Evolutionary conservation across 306 rosid species (phyloP).

Genomic region (Sechiopsis laciniata): DNA sequence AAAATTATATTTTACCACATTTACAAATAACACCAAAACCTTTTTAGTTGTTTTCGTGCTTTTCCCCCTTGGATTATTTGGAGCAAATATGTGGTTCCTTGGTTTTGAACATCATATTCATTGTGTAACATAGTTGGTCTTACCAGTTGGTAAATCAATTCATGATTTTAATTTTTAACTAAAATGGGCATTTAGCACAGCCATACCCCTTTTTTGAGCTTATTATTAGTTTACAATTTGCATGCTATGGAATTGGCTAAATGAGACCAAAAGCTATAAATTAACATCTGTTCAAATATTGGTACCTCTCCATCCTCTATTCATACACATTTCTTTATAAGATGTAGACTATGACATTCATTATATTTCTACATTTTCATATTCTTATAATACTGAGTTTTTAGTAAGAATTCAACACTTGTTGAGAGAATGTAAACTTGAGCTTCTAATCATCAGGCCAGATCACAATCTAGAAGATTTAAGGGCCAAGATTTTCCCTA

Average conservation of each 20-base stretch:
- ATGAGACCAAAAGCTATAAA: constrained; percentile 7
- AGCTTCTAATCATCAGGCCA: constrained; percentile 56
- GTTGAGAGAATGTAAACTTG: constrained; percentile 21
- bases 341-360: background rate
- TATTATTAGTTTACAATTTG: background rate
- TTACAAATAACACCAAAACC: background rate
- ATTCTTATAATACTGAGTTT: background rate
- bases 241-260: background rate
- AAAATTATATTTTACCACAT: background rate
- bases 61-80: background rate
- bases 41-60: background rate
- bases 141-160: background rate
- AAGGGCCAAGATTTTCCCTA: constrained; percentile 79
- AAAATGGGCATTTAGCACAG: background rate
- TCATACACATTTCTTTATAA: background rate
- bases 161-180: background rate
- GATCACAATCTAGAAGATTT: constrained; percentile 82
- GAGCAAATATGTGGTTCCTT: background rate
- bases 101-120: background rate
- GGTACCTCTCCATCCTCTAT: background rate
- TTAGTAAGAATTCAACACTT: background rate
- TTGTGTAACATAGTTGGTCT: background rate
- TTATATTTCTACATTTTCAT: background rate
- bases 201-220: constrained; percentile 8
- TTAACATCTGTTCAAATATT: background rate